phyloP scores from a whole-genome alignment of 352 stramenopile species.

The Phytophthora citrophthora region DNA sequence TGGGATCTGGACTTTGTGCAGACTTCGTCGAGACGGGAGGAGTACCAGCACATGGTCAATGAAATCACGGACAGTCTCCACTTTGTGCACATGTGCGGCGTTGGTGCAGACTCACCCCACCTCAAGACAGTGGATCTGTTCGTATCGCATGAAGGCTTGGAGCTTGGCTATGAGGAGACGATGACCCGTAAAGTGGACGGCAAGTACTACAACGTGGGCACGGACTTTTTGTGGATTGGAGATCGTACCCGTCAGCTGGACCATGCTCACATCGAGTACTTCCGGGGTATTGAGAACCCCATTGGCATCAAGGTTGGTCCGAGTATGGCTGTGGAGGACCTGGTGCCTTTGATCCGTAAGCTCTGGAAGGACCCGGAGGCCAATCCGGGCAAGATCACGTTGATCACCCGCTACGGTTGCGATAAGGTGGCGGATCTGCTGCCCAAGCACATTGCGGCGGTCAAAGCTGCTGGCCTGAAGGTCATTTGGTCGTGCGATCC shows the following conservation, averaged over 20 bases:
- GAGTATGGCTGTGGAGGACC: conserved; percentile 94
- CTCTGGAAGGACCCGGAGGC: conserved; percentile 94
- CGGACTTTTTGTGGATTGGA: conserved; percentile 99
- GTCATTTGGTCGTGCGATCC: conserved; percentile 98
- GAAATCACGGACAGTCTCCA: conserved; percentile 98
- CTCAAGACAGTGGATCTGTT: conserved; percentile 98
- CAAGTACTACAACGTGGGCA: conserved; percentile 98
- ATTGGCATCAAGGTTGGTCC: conserved; percentile 98
- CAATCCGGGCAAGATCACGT: conserved; percentile 96
- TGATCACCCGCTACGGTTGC: conserved; percentile 98
- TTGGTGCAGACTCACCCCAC: conserved; percentile 88
- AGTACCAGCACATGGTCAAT: conserved; percentile 95
- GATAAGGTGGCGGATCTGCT: conserved; percentile 94
- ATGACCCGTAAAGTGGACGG: conserved; percentile 95
- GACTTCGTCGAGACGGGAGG: conserved; percentile 91
- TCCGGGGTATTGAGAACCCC: conserved; percentile 97
- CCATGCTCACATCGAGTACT: conserved; percentile 98
- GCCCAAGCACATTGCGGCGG: conserved; percentile 95
- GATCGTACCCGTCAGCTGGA: conserved; percentile 98
- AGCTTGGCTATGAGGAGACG: conserved; percentile 98
- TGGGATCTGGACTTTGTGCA: conserved; percentile 99
- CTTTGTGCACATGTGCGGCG: conserved; percentile 96
- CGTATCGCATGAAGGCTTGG: conserved; percentile 98
- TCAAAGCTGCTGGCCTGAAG: conserved; percentile 94
- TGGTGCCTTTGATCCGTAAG: conserved; percentile 95